Base-by-base conservation (phyloP, 2,329 filamentous ascomycete species). In the Penicillium hesseltinei region DNA sequence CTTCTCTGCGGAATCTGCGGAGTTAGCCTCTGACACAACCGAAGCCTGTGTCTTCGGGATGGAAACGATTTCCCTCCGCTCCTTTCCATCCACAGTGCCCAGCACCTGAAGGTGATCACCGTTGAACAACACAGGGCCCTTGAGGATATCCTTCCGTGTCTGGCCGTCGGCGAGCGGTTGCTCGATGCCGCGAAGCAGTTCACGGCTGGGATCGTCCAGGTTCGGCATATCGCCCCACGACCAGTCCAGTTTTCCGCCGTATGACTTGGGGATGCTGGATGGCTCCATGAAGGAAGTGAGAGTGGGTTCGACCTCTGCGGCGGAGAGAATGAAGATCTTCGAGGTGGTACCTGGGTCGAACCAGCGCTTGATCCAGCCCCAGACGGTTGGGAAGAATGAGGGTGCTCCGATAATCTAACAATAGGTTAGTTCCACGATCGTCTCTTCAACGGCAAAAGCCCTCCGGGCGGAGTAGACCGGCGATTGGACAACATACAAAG, bases 301-400 rank as follows among this genome's bases (percentile, higher is more conserved):
- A 2, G 91, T 93, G 17, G 88, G 79, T 65, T 87, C 84, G 52
- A 95, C 88, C 74, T 96, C 91, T 54, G 84, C 71, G 9, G 85
- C 80, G 47, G 82, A 82, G 54, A 97, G 84, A 66, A 97, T 94
- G 74, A 96, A 96, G 73, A 97, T 97, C 79, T 97, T 97, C 68
- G 91, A 94, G 3, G 92, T 90, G 35, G 93, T 97, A 61, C 92
- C 91, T 7, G 92, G 92, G 77, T 92, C 89, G 70, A 96, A 96
- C 92, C 92, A 96, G 69, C 89, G 88, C 81, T 96, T 96, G 77
- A 96, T 84, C 91, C 92, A 96, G 64, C 90, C 87, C 92, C 92
- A 74, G 59, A 96, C 90, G 3, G 91, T 96, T 49, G 89, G 89
- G 80, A 96, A 96, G 82, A 96, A 96, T 45, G 84, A 78, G 48